These are phyloP conservation scores for Eucalyptus cloeziana DNA, from an alignment of 345 rosid genomes.

Conservation along the genomic window DNA sequence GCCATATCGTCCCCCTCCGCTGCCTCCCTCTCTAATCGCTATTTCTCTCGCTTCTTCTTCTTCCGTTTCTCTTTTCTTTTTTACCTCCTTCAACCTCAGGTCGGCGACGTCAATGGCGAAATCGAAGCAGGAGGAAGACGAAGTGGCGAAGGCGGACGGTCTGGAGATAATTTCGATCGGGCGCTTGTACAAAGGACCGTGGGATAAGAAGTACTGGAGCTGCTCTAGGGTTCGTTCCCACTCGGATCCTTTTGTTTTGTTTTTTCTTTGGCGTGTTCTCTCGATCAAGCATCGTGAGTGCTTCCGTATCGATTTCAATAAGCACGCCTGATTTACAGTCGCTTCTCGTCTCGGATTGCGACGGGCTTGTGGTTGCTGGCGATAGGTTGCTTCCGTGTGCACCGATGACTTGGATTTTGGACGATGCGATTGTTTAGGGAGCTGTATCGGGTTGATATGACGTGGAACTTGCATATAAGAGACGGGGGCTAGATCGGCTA, in stretches of 20 bases:
- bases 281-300: neutral
- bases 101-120: constrained; percentile 21
- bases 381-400: neutral
- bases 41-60: neutral
- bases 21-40: neutral
- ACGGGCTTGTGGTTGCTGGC: neutral
- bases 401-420: neutral
- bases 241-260: neutral
- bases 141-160: constrained; percentile 23
- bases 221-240: constrained; percentile 71
- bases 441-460: neutral
- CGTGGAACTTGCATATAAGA: neutral
- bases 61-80: neutral
- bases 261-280: neutral
- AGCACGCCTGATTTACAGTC: neutral
- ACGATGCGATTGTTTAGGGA: neutral
- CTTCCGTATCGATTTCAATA: neutral
- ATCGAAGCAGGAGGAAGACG: constrained; percentile 11
- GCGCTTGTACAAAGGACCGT: constrained; percentile 53
- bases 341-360: neutral
- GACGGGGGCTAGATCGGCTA: neutral
- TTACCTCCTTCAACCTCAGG: neutral
- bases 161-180: constrained; percentile 75
- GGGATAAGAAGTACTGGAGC: constrained; percentile 97
- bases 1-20: neutral